These are phyloP conservation scores for Fusarium sp. DNA, from an alignment of 2,329 filamentous ascomycete genomes.

Conservation along the genomic window DNA sequence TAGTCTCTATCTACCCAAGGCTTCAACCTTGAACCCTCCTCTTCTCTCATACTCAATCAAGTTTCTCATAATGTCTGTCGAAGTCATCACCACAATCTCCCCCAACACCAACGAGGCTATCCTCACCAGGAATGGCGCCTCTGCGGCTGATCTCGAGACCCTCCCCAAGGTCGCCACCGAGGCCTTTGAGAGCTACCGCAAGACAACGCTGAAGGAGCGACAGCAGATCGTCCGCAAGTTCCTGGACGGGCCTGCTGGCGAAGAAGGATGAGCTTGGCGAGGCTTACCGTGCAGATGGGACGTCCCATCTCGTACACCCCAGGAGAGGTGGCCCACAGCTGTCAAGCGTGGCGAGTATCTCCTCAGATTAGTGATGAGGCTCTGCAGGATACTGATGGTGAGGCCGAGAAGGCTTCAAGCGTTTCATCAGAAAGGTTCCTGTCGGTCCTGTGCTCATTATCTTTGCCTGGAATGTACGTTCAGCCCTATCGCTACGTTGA, in stretches of 20 bases:
- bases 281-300: conserved; percentile 92
- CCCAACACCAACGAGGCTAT: conserved; percentile 89
- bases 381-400: conserved; percentile 83
- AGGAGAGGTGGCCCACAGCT: conserved; percentile 86
- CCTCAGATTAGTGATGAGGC: conserved; percentile 82
- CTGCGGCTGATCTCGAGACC: conserved; percentile 74
- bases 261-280: conserved; percentile 84
- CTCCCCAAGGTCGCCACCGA: conserved; percentile 79
- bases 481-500: neutral
- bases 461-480: conserved; percentile 93
- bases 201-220: conserved; percentile 79
- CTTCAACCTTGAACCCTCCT: conserved; percentile 5
- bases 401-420: conserved; percentile 87
- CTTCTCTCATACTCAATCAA: conserved; percentile 5
- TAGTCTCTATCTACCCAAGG: conserved; percentile 4
- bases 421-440: conserved; percentile 89
- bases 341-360: conserved; percentile 88
- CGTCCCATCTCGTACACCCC: conserved; percentile 88
- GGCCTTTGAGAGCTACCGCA: conserved; percentile 82
- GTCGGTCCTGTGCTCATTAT: conserved; percentile 89
- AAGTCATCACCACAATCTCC: conserved; percentile 83
- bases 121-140: conserved; percentile 81
- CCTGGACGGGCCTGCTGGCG: conserved; percentile 74
- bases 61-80: conserved; percentile 66
- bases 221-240: conserved; percentile 86